Base-by-base conservation (phyloP, 2,329 filamentous ascomycete genomes). In the Calonectria ilicicola region DNA sequence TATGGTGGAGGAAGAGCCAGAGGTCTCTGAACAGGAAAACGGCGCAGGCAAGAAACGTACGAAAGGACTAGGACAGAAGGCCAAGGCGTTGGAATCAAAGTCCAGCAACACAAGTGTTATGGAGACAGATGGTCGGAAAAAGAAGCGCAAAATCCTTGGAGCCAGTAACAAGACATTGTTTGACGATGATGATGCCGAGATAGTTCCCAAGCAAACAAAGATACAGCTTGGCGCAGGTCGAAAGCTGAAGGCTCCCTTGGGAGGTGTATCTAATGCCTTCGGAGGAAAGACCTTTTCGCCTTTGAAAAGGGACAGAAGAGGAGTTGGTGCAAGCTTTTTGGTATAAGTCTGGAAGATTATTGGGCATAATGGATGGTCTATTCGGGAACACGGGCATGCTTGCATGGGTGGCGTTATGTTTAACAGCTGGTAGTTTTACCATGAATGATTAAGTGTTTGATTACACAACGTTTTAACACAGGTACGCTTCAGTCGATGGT, bases 141-240 rank as follows among this genome's bases (percentile, higher is more conserved):
- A 93, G 87, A 95, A 93, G 86, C 91, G 93, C 74, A 96, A 95
- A 83, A 84, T 95, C 6, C 86, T 94, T 1, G 91, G 92, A 5
- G 85, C 84, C 26, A 87, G 89, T 26, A 90, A 89, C 60, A 91
- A 91, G 75, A 94, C 91, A 3, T 81, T 97, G 7, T 95, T 96
- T 71, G 92, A 93, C 10, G 92, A 92, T 5, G 93, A 93, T 10
- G 88, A 87, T 6, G 91, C 83, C 14, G 90, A 90, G 72, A 84
- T 80, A 72, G 21, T 65, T 8, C 72, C 75, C 73, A 80, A 81
- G 58, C 80, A 82, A 70, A 74, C 81, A 17, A 86, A 85, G 75
- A 67, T 80, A 27, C 76, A 79, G 63, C 78, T 84, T 60, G 80
- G 72, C 21, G 72, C 75, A 42, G 75, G 75, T 4, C 73, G 82